Evolutionary conservation across 2,329 filamentous ascomycete species (phyloP).

Genomic region (Pestalotiopsis sp.): DNA sequence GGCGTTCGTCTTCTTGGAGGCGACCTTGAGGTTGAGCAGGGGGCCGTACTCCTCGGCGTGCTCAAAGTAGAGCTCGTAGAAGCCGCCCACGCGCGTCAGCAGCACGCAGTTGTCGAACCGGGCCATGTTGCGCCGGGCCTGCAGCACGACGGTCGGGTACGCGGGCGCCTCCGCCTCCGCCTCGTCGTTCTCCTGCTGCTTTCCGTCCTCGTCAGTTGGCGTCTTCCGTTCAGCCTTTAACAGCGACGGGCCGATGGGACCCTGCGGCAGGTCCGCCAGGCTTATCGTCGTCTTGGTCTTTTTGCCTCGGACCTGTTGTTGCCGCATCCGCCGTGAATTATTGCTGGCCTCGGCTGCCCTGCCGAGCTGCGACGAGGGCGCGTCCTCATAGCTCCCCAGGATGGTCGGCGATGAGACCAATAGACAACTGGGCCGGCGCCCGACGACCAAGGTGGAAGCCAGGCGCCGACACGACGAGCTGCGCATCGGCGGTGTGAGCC

Average conservation of each 20-base stretch:
- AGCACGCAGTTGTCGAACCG: constrained; percentile 90
- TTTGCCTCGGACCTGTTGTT: constrained; percentile 5
- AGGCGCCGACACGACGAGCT: constrained; percentile 8
- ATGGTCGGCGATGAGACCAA: neutral
- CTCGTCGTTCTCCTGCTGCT: constrained; percentile 39
- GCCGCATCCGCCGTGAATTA: neutral
- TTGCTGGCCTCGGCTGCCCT: neutral
- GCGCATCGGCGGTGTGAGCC: neutral
- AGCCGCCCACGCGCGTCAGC: constrained; percentile 88
- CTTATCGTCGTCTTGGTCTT: constrained; percentile 37
- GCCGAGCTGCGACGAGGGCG: neutral
- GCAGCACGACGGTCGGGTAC: constrained; percentile 88
- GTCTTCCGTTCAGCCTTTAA: constrained; percentile 24
- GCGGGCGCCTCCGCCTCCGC: constrained; percentile 41
- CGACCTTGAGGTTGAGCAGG: constrained; percentile 84
- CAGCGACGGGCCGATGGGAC: constrained; percentile 44
- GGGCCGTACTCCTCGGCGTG: constrained; percentile 90
- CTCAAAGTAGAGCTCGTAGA: constrained; percentile 97
- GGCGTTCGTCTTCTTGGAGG: constrained; percentile 75
- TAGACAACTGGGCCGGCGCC: neutral
- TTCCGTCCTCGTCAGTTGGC: constrained; percentile 7
- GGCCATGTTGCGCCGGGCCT: constrained; percentile 85
- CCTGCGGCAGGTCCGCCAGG: constrained; percentile 61
- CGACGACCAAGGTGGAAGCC: neutral
- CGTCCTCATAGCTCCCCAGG: neutral